These are phyloP conservation scores for Candida yuanshanica DNA, from an alignment of 805 yeast genomes.

Conservation along the genomic window DNA sequence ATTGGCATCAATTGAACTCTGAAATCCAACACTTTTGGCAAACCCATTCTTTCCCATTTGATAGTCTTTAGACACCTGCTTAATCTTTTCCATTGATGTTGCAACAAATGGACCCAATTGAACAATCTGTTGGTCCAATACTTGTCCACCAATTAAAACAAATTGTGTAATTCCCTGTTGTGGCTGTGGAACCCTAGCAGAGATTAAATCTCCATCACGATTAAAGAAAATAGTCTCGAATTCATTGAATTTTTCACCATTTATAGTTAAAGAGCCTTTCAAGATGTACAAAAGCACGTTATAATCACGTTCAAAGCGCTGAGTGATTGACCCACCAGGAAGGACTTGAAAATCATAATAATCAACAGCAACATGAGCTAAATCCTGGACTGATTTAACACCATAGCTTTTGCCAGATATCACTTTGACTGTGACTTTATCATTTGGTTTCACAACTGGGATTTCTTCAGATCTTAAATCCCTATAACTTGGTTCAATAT, in stretches of 20 bases:
- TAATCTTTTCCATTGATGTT: conserved; percentile 56
- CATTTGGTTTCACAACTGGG: conserved; percentile 62
- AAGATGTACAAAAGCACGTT: conserved; percentile 69
- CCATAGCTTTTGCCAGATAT: conserved; percentile 77
- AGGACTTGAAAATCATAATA: conserved; percentile 61
- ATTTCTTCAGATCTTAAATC: conserved; percentile 67
- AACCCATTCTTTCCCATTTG: conserved; percentile 66
- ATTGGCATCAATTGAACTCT: conserved; percentile 28
- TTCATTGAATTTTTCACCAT: conserved; percentile 37
- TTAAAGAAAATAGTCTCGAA: conserved; percentile 59
- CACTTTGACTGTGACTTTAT: conserved; percentile 60
- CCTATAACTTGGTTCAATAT: conserved; percentile 68
- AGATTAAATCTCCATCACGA: conserved; percentile 57
- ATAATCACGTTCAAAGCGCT: conserved; percentile 52
- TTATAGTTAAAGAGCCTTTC: conserved; percentile 50
- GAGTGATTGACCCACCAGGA: conserved; percentile 60
- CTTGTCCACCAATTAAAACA: conserved; percentile 71
- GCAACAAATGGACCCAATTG: conserved; percentile 94
- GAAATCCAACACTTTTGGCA: conserved; percentile 60
- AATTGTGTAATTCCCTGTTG: conserved; percentile 48
- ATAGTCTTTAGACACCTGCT: conserved; percentile 67
- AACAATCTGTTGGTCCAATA: conserved; percentile 68
- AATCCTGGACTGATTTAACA: conserved; percentile 62
- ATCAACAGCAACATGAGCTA: conserved; percentile 78
- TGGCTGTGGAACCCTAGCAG: conserved; percentile 43